Percentiles rank a stretch among this genome's conserved stretches.
Conservation (phyloP, 2,329 filamentous ascomycete species). For the Drechslerella dactyloides region DNA sequence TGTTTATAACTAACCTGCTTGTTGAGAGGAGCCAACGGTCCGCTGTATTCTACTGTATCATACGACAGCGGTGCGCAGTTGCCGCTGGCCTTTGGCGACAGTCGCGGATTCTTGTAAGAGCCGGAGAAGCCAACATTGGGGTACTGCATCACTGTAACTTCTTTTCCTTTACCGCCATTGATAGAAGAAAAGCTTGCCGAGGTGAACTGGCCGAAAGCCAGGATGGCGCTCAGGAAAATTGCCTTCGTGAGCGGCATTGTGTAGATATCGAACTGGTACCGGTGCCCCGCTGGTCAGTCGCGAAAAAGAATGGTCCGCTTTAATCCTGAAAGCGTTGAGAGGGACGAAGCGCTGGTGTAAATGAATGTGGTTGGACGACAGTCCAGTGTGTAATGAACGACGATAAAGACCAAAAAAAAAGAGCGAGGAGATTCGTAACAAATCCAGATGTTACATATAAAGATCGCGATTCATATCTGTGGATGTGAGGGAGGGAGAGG, state of each 20-base stretch:
- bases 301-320: slow-evolving; percentile 18
- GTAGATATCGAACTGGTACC: slow-evolving; percentile 11
- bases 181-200: slow-evolving; percentile 26
- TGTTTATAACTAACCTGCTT: slow-evolving; percentile 18
- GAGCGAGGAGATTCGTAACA: slow-evolving; percentile 45
- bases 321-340: slow-evolving; percentile 16
- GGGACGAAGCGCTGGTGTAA: slow-evolving; percentile 35
- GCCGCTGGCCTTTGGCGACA: slow-evolving; percentile 25
- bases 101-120: slow-evolving; percentile 32
- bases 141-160: slow-evolving; percentile 45
- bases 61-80: slow-evolving; percentile 26
- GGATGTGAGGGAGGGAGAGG: slow-evolving; percentile 32
- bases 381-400: slow-evolving; percentile 46
- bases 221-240: slow-evolving; percentile 33
- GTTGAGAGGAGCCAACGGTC: slow-evolving; percentile 47
- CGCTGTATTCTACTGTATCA: slow-evolving; percentile 16
- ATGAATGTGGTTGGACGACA: slow-evolving; percentile 46
- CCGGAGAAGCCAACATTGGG: slow-evolving; percentile 42
- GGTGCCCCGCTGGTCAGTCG: slow-evolving; percentile 23
- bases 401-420: slow-evolving; percentile 20
- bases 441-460: slow-evolving; percentile 24
- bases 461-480: slow-evolving; percentile 45
- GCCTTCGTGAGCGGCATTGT: slow-evolving; percentile 41
- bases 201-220: slow-evolving; percentile 37
- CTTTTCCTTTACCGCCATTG: slow-evolving; percentile 41